phyloP scores from a whole-genome alignment of 2,329 filamentous ascomycete species.

The Fusarium continuum region DNA sequence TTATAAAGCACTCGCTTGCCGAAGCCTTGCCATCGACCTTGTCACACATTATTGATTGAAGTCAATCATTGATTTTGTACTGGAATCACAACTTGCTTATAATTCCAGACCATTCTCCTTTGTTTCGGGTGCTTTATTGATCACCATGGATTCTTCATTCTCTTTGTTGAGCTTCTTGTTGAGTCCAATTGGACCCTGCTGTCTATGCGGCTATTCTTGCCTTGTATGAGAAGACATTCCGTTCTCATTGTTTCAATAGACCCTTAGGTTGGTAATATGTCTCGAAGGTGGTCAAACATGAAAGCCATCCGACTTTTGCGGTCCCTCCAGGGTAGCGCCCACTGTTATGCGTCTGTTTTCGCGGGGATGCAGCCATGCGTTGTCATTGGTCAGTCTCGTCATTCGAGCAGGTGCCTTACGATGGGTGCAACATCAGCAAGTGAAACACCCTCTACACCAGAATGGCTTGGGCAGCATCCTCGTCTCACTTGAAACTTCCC shows the following conservation, averaged over 20 bases:
- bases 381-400: constrained; percentile 28
- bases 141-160: neutral
- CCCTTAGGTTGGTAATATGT: neutral
- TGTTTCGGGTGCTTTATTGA: neutral
- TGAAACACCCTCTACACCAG: constrained; percentile 11
- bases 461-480: constrained; percentile 1
- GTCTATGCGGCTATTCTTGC: neutral
- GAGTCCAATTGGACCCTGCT: too few species aligned
- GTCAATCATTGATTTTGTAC: neutral
- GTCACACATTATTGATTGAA: constrained; percentile 6
- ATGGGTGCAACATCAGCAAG: constrained; percentile 11
- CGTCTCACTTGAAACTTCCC: constrained; percentile 24
- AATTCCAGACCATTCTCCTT: neutral
- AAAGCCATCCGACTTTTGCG: neutral
- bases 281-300: neutral
- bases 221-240: neutral
- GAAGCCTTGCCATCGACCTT: neutral
- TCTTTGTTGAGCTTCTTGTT: neutral
- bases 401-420: neutral
- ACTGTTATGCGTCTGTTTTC: constrained; percentile 13
- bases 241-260: constrained; percentile 1
- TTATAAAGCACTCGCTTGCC: neutral
- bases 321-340: constrained; percentile 30
- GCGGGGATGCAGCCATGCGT: constrained; percentile 26
- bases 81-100: neutral